Evolutionary conservation across 306 rosid species (phyloP).

Genomic region (Rubus parviflorus): DNA sequence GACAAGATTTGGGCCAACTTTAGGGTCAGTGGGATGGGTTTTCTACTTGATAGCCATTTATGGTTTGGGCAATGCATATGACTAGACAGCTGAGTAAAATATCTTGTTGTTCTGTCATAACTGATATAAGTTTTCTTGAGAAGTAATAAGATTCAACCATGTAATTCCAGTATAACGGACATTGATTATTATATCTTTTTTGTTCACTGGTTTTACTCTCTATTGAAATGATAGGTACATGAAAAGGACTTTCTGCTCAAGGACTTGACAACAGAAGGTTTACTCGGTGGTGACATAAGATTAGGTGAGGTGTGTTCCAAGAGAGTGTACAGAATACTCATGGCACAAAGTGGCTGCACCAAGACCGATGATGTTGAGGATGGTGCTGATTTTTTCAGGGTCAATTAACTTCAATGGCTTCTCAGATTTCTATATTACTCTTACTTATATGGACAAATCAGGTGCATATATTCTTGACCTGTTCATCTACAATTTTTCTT

Average conservation of each 20-base stretch:
- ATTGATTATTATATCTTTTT: not conserved
- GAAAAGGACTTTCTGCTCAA: slow-evolving; percentile 86
- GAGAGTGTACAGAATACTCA: slow-evolving; percentile 84
- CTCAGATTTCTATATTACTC: not conserved
- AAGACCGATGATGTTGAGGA: slow-evolving; percentile 86
- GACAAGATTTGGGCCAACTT: not conserved
- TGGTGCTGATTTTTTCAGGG: slow-evolving; percentile 83
- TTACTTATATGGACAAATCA: not conserved
- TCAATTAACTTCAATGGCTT: slow-evolving; percentile 22
- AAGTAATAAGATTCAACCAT: not conserved
- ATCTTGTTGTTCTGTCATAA: not conserved
- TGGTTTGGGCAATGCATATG: not conserved
- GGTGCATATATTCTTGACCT: not conserved
- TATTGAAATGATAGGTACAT: slow-evolving; percentile 52
- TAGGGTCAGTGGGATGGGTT: not conserved
- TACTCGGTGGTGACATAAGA: slow-evolving; percentile 76
- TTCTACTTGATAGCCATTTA: not conserved
- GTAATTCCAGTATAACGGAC: not conserved
- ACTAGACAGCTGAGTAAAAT: not conserved
- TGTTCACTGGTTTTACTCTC: not conserved
- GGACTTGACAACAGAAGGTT: slow-evolving; percentile 70
- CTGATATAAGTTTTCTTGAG: not conserved
- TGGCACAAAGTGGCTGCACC: slow-evolving; percentile 74
- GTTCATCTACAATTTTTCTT: not conserved
- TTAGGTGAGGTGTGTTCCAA: slow-evolving; percentile 87